Base-by-base conservation (phyloP, 2,329 filamentous ascomycete species). In the Claviceps quebecensis region DNA sequence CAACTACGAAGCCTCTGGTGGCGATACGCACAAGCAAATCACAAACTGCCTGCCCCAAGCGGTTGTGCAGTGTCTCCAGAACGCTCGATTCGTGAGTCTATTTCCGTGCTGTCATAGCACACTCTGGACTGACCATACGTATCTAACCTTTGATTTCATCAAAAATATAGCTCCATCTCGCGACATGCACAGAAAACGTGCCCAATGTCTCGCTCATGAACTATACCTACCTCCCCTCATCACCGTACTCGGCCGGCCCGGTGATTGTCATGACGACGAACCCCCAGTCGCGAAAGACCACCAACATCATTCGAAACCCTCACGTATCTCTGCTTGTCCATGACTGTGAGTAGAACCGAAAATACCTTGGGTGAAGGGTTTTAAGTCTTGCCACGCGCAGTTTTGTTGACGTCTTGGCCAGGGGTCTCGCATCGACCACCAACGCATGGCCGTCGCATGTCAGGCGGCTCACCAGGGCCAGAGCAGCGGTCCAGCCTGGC, bases 131-230 rank as follows among this genome's bases (percentile, higher is more conserved):
- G 22, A 2, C 5, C 14, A 40, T 19, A 40, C 4, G 29, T 22
- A 39, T 5, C 45, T 37, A 5, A 46, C 29, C 23, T 14, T 45
- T 16, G 13, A 1, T 39, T 38, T 26, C 6, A 6, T n/a, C 4
- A 1, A 23, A 16, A 50, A 17, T 22, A 36, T 7, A 95, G 89
- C 87, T 98, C 58, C 93, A 98, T 69, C 84, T 98, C 50, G 90
- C 93, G 60, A 98, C 93, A 52, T 94, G 86, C 67, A 81, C 81
- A 59, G 76, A 85, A 58, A 85, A 93, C 62, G 75, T 82, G 56
- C 93, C 93, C 9, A 88, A 97, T 66, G 87, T 97, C 58, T 94
- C 89, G 39, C 81, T 98, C 57, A 98, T 98, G 93, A 96, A 95
- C 74, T 97, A 97, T 73, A 97, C 93, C 63, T 97, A 96, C 70